Conservation (phyloP, 345 rosid genomes). For the Citrus maxima region DNA sequence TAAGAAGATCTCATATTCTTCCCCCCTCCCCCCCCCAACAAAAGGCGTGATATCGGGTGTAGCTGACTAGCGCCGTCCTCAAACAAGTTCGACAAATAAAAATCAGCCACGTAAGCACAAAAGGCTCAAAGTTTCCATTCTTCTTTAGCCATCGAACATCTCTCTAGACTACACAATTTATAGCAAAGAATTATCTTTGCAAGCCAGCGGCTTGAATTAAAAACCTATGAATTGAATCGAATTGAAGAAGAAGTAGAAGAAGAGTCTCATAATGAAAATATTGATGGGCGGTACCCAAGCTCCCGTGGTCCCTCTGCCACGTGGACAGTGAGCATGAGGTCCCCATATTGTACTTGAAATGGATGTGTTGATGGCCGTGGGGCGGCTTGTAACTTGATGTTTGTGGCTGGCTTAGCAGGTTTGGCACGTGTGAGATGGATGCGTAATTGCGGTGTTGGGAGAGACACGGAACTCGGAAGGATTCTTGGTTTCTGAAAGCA, state of each 20-base stretch:
- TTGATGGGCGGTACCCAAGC: too few relatives aligned
- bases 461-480: slow-evolving; percentile 72
- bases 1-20: neutral
- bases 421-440: slow-evolving; percentile 37
- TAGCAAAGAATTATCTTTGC: neutral
- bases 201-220: too few relatives aligned
- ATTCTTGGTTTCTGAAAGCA: slow-evolving; percentile 59
- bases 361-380: neutral
- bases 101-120: neutral
- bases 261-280: too few relatives aligned
- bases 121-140: neutral
- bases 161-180: neutral
- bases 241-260: too few relatives aligned
- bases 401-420: slow-evolving; percentile 8
- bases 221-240: too few relatives aligned
- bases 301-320: too few relatives aligned
- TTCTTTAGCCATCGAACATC: neutral
- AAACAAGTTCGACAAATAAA: neutral
- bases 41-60: neutral
- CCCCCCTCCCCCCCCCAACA: neutral
- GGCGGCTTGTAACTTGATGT: slow-evolving; percentile 34
- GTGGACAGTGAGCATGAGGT: neutral
- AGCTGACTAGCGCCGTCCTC: neutral
- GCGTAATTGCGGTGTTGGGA: slow-evolving; percentile 48
- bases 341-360: neutral